phyloP scores from a whole-genome alignment of 1,139 yeast genomes.

The Pichia sp. region DNA sequence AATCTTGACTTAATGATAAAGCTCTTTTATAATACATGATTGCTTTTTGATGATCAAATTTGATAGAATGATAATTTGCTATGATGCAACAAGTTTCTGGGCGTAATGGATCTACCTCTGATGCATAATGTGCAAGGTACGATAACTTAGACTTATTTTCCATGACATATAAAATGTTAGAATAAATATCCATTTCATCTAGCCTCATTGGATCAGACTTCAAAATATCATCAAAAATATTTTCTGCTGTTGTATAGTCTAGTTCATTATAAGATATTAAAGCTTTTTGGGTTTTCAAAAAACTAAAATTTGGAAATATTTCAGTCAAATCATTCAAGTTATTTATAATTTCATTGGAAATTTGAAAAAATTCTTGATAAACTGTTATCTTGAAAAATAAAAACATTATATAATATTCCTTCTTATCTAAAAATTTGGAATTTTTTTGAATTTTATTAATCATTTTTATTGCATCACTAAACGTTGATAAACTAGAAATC shows the following conservation, averaged over 20 bases:
- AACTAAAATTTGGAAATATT: slow-evolving; percentile 66
- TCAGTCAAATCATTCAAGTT: slow-evolving; percentile 42
- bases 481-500: slow-evolving; percentile 52
- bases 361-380: slow-evolving; percentile 76
- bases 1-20: slow-evolving; percentile 67
- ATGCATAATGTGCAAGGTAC: slow-evolving; percentile 78
- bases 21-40: slow-evolving; percentile 91
- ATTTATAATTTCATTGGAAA: slow-evolving; percentile 43
- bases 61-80: slow-evolving; percentile 88
- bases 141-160: slow-evolving; percentile 82
- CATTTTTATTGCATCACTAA: slow-evolving; percentile 54
- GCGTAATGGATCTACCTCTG: slow-evolving; percentile 75
- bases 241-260: slow-evolving; percentile 76
- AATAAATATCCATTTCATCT: slow-evolving; percentile 86
- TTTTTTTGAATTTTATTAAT: slow-evolving; percentile 36
- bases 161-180: slow-evolving; percentile 91
- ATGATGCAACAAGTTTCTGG: slow-evolving; percentile 94
- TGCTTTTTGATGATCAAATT: slow-evolving; percentile 91
- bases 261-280: slow-evolving; percentile 71
- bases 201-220: slow-evolving; percentile 76
- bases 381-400: slow-evolving; percentile 63
- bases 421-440: slow-evolving; percentile 25
- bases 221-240: slow-evolving; percentile 68
- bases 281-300: slow-evolving; percentile 74
- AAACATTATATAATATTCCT: slow-evolving; percentile 42